These are phyloP conservation scores for Arachnomyces sp. DNA, from an alignment of 2,329 filamentous ascomycete genomes.

Conservation along the genomic window DNA sequence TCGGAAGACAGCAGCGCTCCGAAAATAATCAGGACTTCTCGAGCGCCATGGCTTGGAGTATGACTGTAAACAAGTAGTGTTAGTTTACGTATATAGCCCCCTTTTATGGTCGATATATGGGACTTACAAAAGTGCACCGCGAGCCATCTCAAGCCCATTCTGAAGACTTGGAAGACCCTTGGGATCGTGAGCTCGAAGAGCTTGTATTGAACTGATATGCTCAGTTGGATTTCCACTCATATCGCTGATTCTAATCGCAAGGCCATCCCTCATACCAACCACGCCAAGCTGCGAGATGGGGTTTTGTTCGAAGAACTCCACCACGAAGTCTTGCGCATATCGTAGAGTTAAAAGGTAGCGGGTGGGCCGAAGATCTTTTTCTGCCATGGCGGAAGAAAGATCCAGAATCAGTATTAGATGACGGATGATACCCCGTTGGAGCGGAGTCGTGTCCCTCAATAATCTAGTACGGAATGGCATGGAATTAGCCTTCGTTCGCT, in stretches of 20 bases:
- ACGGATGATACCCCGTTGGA: slow-evolving; percentile 96
- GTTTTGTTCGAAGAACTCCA: slow-evolving; percentile 97
- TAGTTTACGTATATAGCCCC: no score
- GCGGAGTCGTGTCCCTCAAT: slow-evolving; percentile 84
- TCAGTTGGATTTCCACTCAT: slow-evolving; percentile 87
- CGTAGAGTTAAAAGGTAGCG: slow-evolving; percentile 74
- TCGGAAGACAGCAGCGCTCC: slow-evolving; percentile 86
- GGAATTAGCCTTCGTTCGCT: slow-evolving; percentile 10
- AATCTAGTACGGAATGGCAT: slow-evolving; percentile 47
- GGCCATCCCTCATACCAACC: slow-evolving; percentile 84
- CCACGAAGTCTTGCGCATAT: slow-evolving; percentile 79
- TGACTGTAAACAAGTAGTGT: slow-evolving; percentile 47
- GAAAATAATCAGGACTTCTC: slow-evolving; percentile 86
- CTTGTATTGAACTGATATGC: slow-evolving; percentile 70
- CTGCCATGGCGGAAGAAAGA: slow-evolving; percentile 85
- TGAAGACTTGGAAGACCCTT: slow-evolving; percentile 75
- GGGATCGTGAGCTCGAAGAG: slow-evolving; percentile 58
- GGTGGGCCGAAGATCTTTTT: slow-evolving; percentile 89
- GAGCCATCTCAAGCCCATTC: slow-evolving; percentile 91
- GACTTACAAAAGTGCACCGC: slow-evolving; percentile 74
- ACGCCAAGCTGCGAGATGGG: slow-evolving; percentile 93
- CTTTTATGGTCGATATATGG: not conserved
- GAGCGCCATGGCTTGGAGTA: slow-evolving; percentile 83
- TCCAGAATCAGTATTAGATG: slow-evolving; percentile 87
- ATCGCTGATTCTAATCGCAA: slow-evolving; percentile 78